Conservation (phyloP, 805 yeast species). For the Spathaspora sp. region DNA sequence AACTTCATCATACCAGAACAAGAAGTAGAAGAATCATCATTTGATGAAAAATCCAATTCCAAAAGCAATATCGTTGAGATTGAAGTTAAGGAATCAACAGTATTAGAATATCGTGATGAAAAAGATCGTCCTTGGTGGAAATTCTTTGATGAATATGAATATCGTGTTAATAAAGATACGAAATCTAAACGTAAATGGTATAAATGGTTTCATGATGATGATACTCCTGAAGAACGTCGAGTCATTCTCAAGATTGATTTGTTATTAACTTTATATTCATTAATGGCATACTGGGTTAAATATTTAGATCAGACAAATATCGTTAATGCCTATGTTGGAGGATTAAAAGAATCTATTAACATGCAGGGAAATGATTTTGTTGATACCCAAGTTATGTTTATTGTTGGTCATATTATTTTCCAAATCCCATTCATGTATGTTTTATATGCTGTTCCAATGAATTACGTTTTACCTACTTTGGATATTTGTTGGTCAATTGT, state of each 20-base stretch:
- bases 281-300: conserved; percentile 60
- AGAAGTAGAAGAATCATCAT: background rate
- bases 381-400: conserved; percentile 55
- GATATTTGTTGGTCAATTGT: conserved; percentile 69
- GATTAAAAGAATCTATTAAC: conserved; percentile 53
- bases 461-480: conserved; percentile 47
- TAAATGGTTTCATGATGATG: conserved; percentile 48
- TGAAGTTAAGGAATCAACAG: conserved; percentile 1
- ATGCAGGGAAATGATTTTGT: conserved; percentile 63
- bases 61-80: conserved; percentile 3
- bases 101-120: conserved; percentile 30
- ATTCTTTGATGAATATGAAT: conserved; percentile 58
- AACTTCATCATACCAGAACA: conserved; percentile 4
- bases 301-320: conserved; percentile 59
- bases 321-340: conserved; percentile 65
- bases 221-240: conserved; percentile 35
- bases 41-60: conserved; percentile 1
- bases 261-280: conserved; percentile 28
- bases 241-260: conserved; percentile 30
- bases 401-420: conserved; percentile 56
- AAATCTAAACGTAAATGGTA: conserved; percentile 25
- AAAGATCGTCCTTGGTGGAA: conserved; percentile 30
- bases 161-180: conserved; percentile 37
- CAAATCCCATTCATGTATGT: conserved; percentile 61
- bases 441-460: conserved; percentile 53